phyloP scores from a whole-genome alignment of 345 rosid genomes.

The Boechera divaricarpa region DNA sequence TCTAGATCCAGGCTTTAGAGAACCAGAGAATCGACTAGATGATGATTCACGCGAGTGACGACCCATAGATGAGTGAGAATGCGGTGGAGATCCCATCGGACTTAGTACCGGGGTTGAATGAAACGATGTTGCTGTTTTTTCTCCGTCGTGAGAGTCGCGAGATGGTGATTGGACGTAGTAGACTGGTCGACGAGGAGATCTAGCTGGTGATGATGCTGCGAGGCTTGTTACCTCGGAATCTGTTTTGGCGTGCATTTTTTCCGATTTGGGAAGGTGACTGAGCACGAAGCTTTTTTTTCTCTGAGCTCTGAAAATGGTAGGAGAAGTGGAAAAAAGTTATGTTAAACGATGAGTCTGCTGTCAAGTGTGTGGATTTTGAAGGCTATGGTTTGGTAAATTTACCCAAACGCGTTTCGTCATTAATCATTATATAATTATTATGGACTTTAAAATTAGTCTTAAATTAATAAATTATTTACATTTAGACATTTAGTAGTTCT shows the following conservation, averaged over 20 bases:
- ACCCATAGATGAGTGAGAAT: constrained; percentile 90
- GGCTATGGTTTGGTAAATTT: background rate
- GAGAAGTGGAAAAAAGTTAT: constrained; percentile 19
- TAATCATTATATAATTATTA: background rate
- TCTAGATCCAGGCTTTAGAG: constrained; percentile 85
- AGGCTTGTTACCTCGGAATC: constrained; percentile 97
- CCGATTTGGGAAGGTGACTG: background rate
- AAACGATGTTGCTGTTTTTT: constrained; percentile 93
- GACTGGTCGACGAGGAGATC: constrained; percentile 88
- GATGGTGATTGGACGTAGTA: constrained; percentile 98
- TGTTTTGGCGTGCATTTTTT: constrained; percentile 95
- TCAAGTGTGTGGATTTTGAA: background rate
- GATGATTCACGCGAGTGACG: constrained; percentile 93
- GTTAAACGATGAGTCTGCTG: background rate
- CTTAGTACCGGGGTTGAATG: constrained; percentile 93
- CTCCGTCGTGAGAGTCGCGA: constrained; percentile 96
- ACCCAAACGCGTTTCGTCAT: constrained; percentile 23
- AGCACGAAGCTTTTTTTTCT: background rate
- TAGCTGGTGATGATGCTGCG: constrained; percentile 83
- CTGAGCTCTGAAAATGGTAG: constrained; percentile 21
- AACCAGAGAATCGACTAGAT: constrained; percentile 89
- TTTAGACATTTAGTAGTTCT: background rate
- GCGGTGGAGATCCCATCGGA: constrained; percentile 93
- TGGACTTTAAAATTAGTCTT: background rate
- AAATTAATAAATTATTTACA: background rate